Base-by-base conservation (phyloP, 345 rosid genomes). In the Mallotus nudiflorus region DNA sequence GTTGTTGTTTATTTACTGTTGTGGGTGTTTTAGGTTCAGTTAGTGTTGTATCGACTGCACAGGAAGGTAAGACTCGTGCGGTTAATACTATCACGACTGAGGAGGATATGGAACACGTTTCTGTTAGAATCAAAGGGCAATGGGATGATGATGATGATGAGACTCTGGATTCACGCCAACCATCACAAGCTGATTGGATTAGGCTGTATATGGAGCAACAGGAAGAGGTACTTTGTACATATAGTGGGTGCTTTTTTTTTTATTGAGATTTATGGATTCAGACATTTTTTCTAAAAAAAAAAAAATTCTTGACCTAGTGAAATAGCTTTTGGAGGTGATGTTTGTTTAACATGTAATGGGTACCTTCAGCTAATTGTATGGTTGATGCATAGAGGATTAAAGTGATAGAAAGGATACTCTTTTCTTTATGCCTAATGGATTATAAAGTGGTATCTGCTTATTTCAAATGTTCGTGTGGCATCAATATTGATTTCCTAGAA, bases 141-240 rank as follows among this genome's bases (percentile, higher is more conserved):
- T 66, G 72, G 46, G 88, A 71, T 52, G 53, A 89, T 62, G 88
- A 71, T 48, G 52, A 89, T 61, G 83, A 84, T 49, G 85, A 83
- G 71, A 69, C 73, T 70, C 66, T 88, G 44, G 83, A 78, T 78
- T 78, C 82, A 27, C 80, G 77, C 70, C 83, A 91, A 70, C 85
- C 79, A 39, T 89, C 93, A 11, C 98, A 93, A 76, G 92, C 94
- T 51, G 96, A 91, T 79, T 93, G 96, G 97, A 93, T 93, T 62
- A 82, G 88, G 71, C 93, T 83, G 74, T 93, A 93, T 78, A 72
- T 93, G 88, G 82, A 75, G 74, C 94, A 88, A 55, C 89, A 91
- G 60, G 97, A 91, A 79, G 98, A 91, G 91, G 98, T 90, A 78
- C 37, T 10, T 53, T 16, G 69, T 33, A 33, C 6, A 4, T 42